Evolutionary conservation across 2,329 filamentous ascomycete genomes (phyloP), one percentile per base, ranked within the genome.

Genomic region (Escovopsis weberi): DNA sequence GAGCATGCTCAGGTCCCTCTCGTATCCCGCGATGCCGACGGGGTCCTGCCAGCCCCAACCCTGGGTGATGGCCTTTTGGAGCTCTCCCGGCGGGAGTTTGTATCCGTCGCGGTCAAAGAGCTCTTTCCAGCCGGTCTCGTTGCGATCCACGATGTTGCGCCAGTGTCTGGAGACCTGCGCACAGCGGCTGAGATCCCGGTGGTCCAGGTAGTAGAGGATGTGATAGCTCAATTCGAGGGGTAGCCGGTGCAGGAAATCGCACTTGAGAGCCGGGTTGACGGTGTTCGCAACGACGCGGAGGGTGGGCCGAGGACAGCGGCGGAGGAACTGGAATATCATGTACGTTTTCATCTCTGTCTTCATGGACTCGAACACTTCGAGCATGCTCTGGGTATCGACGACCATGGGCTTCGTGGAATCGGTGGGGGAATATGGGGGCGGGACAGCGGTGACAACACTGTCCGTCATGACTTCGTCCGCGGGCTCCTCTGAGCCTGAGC

Each of bases 21-120:
- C 91, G 43, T 74, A 85, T 23, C 83, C 85, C 42, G 84, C 75
- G 4, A 71, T 61, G 0, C 82, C 83, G 43, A 78, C 74, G 1
- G 88, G 85, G 56, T 89, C 85, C 58, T 98, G 91, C 87, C 91
- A 98, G 12, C 88, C 91, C 91, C 91, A 98, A 12, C 91, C 91
- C 65, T 96, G 85, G 36, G 70, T 68, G 43, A 96, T 87, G 28
- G 91, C 88, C 51, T 81, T 80, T 49, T 85, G 79, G 23, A 98
- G 69, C 60, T 98, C 91, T 15, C 85, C 85, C 1, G 80, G 69
- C 0, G 86, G 80, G 2, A 98, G 67, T 26, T 67, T 67, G 59
- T 85, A 95, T 0, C 86, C 86, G 57, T 95, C 87, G 1, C 70
- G 71, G 47, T 94, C 87, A 36, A 98, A 80, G 1, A 95, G 69